Base-by-base conservation (phyloP, 2,329 filamentous ascomycete genomes). In the Dendryphion nanum region DNA sequence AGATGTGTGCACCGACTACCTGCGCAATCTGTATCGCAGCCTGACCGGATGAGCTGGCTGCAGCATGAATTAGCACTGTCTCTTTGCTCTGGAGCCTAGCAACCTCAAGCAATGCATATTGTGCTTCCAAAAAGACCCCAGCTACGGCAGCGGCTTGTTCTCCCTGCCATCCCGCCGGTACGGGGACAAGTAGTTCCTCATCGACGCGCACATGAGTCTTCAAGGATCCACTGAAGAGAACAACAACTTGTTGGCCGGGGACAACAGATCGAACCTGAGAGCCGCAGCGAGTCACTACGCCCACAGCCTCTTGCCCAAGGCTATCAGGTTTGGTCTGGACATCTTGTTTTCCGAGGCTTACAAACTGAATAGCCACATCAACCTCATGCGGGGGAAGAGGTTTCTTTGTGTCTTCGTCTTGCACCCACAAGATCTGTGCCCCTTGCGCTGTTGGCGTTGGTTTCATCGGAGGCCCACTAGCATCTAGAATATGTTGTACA, bases 81-180 rank as follows among this genome's bases (percentile, higher is more conserved):
- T 71, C 60, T 10, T 58, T 64, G 15, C 53, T 47, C 3, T 36
- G 20, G 6, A 70, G 43, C 16, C 52, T 45, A 0, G 55, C 61
- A 18, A 55, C 37, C 4, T 61, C 51, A 16, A 59, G 40, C 15
- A 69, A 42, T 24, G 53, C 48, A 43, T 64, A 51, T 10, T 30
- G 29, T 7, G 29, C 29, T 17, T 12, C 20, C 6, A 36, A 7
- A 30, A 36, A 36, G 18, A 18, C 24, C 12, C 19, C 14, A 30
- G 33, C 8, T 29, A 29, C 10, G n/a, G 20, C 18, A 10, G 33
- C 33, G 6, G 33, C 33, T 36, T 36, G 17, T 17, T 18, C 16
- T 20, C 17, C 17, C 8, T 19, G 10, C 17, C 16, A 18, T 34
- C 13, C 12, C 18, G 32, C 32, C 20, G 32, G 32, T 19, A 34